Evolutionary conservation across 495 filamentous ascomycete species (phyloP).

Genomic region (Trichoderma gamsii): DNA sequence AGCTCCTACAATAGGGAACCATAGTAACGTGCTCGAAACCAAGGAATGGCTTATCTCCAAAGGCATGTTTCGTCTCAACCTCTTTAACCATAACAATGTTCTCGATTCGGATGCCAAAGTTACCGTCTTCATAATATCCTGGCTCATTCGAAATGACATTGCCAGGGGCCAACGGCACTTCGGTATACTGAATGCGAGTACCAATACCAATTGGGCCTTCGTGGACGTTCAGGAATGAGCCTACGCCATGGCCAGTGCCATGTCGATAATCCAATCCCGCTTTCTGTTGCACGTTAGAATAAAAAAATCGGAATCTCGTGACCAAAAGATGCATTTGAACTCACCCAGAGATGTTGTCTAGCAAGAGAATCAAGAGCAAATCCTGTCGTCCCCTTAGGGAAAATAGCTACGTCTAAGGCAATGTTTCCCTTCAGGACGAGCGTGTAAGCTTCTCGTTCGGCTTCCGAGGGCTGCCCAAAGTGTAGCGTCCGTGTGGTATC

Average conservation of each 20-base stretch:
- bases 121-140: conserved; percentile 96
- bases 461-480: conserved; percentile 76
- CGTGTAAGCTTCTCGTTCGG: conserved; percentile 89
- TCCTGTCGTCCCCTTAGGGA: conserved; percentile 91
- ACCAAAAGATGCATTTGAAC: conserved; percentile 11
- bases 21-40: conserved; percentile 97
- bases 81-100: conserved; percentile 88
- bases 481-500: conserved; percentile 94
- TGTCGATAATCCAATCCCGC: conserved; percentile 92
- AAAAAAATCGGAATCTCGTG: not conserved
- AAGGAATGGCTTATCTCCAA: conserved; percentile 88
- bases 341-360: conserved; percentile 83
- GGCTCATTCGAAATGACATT: conserved; percentile 95
- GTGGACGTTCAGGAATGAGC: conserved; percentile 89
- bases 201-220: conserved; percentile 97
- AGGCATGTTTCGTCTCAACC: conserved; percentile 74
- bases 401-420: conserved; percentile 77
- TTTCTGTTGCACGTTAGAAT: conserved; percentile 36
- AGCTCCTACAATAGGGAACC: conserved; percentile 85
- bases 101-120: conserved; percentile 97
- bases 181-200: conserved; percentile 81
- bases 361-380: conserved; percentile 87
- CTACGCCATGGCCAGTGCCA: conserved; percentile 94
- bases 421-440: conserved; percentile 96
- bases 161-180: conserved; percentile 82